Percentiles rank a stretch among this genome's conserved stretches.
phyloP scores from a whole-genome alignment of 257 asterid genomes.

The Knoxia roxburghii region DNA sequence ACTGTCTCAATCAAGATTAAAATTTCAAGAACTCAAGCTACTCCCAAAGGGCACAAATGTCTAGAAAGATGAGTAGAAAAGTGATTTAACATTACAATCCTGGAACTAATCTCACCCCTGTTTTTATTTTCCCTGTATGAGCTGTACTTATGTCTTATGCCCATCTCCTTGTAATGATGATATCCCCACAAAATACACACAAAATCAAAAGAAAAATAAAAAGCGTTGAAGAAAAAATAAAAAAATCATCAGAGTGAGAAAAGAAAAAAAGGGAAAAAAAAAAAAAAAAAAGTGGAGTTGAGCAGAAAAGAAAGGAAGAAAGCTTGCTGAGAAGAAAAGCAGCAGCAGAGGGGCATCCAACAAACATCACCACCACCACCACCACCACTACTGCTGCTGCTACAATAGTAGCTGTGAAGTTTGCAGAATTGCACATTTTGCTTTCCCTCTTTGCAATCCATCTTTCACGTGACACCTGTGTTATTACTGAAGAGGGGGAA shows the following conservation, averaged over 20 bases:
- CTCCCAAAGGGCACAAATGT: background rate
- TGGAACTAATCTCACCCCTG: conserved; percentile 5
- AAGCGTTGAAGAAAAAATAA: background rate
- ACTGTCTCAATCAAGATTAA: background rate
- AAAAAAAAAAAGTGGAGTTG: background rate
- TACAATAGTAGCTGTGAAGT: background rate
- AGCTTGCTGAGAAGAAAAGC: conserved; percentile 30
- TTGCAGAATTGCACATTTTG: conserved; percentile 25
- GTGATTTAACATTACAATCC: conserved; percentile 5
- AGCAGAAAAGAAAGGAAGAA: background rate
- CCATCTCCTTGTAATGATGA: conserved; percentile 15
- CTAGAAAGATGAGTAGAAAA: background rate
- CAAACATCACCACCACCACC: conserved; percentile 13
- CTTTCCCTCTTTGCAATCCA: conserved; percentile 36
- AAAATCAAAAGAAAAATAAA: background rate
- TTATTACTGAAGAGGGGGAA: too few relatives aligned
- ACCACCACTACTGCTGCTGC: background rate
- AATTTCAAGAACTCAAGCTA: background rate
- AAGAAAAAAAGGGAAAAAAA: too few relatives aligned
- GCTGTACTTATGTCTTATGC: conserved; percentile 14
- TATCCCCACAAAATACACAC: background rate
- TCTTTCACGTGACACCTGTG: conserved; percentile 38
- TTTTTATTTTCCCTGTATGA: conserved; percentile 3
- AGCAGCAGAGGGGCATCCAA: conserved; percentile 5
- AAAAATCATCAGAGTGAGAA: background rate